phyloP scores from a whole-genome alignment of 371 early-diverging fungal species.

The Syncephalastrum sp. region DNA sequence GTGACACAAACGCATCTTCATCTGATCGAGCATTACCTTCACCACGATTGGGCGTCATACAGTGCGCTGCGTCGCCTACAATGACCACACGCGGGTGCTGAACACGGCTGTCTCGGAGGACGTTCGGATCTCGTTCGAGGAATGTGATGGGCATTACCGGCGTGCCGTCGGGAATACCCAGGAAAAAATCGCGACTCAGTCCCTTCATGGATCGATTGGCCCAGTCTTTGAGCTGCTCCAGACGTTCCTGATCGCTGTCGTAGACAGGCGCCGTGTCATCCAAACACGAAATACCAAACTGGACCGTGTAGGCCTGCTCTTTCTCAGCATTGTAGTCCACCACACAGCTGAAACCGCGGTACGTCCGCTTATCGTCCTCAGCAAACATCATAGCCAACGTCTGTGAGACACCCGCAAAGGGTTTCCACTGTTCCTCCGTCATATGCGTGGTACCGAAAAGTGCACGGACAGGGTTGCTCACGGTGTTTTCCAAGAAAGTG shows the following conservation, averaged over 20 bases:
- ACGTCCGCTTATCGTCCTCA: background rate
- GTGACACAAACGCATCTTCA: background rate
- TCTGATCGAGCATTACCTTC: constrained; percentile 15
- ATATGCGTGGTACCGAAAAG: constrained; percentile 3
- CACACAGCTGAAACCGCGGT: background rate
- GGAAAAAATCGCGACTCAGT: background rate
- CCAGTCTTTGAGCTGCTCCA: constrained; percentile 13
- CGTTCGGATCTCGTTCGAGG: constrained; percentile 12
- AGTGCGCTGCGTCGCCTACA: constrained; percentile 24
- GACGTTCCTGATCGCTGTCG: constrained; percentile 9
- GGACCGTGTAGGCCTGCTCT: constrained; percentile 4
- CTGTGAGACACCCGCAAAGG: background rate
- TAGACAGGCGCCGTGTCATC: background rate
- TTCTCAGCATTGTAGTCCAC: background rate
- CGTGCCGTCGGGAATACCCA: constrained; percentile 1
- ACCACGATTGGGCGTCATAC: constrained; percentile 22
- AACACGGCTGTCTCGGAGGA: too few relatives aligned
- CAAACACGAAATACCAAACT: constrained; percentile 3
- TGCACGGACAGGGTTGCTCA: constrained; percentile 6
- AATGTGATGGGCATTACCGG: background rate
- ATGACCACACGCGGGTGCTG: constrained; percentile 8
- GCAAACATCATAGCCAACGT: too few relatives aligned
- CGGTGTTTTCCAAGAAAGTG: constrained; percentile 10
- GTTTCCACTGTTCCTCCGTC: background rate
- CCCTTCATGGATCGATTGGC: background rate